Base-by-base conservation (phyloP, 2,329 filamentous ascomycete species). In the Ceratocystis alfenasii region DNA sequence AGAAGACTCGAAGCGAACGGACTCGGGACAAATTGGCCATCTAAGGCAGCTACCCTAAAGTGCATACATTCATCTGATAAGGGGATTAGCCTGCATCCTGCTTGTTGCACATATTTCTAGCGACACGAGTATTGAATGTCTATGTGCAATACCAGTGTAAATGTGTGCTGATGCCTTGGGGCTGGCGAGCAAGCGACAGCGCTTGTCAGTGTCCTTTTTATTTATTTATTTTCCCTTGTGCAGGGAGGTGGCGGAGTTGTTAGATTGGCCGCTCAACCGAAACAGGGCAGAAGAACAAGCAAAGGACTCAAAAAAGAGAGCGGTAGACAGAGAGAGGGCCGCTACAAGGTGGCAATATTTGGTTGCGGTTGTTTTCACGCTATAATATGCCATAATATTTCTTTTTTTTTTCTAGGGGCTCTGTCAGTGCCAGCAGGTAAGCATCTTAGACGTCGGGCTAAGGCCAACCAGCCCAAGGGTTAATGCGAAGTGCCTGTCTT, bases 201-300 rank as follows among this genome's bases (percentile, higher is more conserved):
- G 36, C 36, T 12, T 41, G 36, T 10, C 12, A 3, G 4, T 41
- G 36, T 41, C 36, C 36, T 41, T 41, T 41, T 41, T 41, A 15
- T 41, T 41, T 41, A 41, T 41, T 41, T 41, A 15, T 15, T 41
- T 4, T 5, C 10, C 10, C 36, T 12, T 41, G 36, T 41, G 36
- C 36, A 41, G 36, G 36, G 55, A 25, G 55, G 55, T 59, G 55
- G 55, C 55, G 55, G 55, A 59, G 55, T 30, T 59, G 55, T 62
- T 46, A 62, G 60, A 62, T 45, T 46, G 44, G 33, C 36, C 36
- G 3, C 20, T 15, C 60, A 62, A 7, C 15, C 60, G 41, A 62
- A 46, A 62, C 33, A 46, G 36, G 44, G 33, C 36, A 45, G 36
- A 22, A 30, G 12, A 62, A 10, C 15, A 20, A 45, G 28, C 20